phyloP scores from a whole-genome alignment of 805 yeast genomes.

The Cyberlindnera lachancei region DNA sequence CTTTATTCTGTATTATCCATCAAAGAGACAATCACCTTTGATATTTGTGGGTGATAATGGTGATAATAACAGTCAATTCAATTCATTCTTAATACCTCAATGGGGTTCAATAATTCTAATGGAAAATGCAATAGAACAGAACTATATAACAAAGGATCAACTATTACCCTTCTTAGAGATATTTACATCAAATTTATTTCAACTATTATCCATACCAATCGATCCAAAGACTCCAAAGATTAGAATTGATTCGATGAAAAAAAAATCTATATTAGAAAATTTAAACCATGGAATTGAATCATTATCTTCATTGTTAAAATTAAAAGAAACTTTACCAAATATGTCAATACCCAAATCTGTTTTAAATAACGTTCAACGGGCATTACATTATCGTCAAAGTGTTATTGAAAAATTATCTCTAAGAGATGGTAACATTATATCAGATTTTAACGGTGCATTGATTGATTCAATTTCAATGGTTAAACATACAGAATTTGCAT shows the following conservation, averaged over 20 bases:
- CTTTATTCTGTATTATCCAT: slow-evolving; percentile 62
- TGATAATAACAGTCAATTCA: slow-evolving; percentile 14
- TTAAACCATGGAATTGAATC: slow-evolving; percentile 59
- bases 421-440: no score
- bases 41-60: not conserved
- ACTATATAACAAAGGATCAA: slow-evolving; percentile 28
- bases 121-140: slow-evolving; percentile 19
- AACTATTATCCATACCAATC: slow-evolving; percentile 61
- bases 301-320: slow-evolving; percentile 60
- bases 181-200: slow-evolving; percentile 70
- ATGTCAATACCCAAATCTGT: slow-evolving; percentile 82
- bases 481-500: slow-evolving; percentile 50
- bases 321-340: slow-evolving; percentile 60
- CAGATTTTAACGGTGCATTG: slow-evolving; percentile 44
- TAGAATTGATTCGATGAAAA: slow-evolving; percentile 58
- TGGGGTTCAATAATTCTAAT: slow-evolving; percentile 66
- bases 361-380: slow-evolving; percentile 42
- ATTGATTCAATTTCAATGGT: slow-evolving; percentile 41
- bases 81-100: slow-evolving; percentile 65
- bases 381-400: slow-evolving; percentile 34
- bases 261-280: slow-evolving; percentile 53
- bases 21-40: slow-evolving; percentile 34
- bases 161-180: slow-evolving; percentile 53
- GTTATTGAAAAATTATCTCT: slow-evolving; percentile 26
- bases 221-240: slow-evolving; percentile 51